These are phyloP conservation scores for Sclerotinia nivalis DNA, from an alignment of 2,329 filamentous ascomycete genomes.

Conservation along the genomic window DNA sequence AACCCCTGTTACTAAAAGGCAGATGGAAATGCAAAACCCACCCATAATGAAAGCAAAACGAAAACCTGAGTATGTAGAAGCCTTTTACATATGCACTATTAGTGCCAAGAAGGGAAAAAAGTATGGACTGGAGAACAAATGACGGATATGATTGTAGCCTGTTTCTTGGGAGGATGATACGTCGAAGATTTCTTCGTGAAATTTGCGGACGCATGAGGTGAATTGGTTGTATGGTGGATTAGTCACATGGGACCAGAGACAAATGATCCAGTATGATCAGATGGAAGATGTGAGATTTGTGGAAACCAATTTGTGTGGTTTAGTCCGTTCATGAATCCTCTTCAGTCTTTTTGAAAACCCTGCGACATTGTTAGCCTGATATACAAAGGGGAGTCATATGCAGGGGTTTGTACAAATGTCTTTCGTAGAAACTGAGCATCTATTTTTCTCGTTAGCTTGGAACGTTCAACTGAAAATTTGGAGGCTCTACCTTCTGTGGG, in stretches of 20 bases:
- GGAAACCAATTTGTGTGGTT: background rate
- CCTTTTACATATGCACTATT: background rate
- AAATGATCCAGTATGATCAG: background rate
- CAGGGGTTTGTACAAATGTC: conserved; percentile 41
- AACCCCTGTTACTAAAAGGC: background rate
- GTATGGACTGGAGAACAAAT: background rate
- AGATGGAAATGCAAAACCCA: background rate
- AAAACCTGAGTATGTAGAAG: background rate
- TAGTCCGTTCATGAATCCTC: background rate
- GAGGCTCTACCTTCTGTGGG: conserved; percentile 65
- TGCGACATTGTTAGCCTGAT: conserved; percentile 26
- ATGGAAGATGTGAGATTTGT: background rate
- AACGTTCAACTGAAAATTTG: background rate
- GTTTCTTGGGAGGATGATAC: background rate
- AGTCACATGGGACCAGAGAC: background rate
- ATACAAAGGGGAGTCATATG: conserved; percentile 2
- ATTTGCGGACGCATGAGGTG: background rate
- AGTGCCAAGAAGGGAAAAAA: background rate
- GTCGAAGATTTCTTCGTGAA: too few relatives aligned
- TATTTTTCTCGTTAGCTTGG: conserved; percentile 30
- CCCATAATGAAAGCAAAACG: background rate
- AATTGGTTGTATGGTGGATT: background rate
- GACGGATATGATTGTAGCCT: background rate
- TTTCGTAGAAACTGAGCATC: conserved; percentile 54
- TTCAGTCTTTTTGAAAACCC: conserved; percentile 34